Evolutionary conservation across 257 asterid species (phyloP).

Genomic region (Hygrophila difformis): DNA sequence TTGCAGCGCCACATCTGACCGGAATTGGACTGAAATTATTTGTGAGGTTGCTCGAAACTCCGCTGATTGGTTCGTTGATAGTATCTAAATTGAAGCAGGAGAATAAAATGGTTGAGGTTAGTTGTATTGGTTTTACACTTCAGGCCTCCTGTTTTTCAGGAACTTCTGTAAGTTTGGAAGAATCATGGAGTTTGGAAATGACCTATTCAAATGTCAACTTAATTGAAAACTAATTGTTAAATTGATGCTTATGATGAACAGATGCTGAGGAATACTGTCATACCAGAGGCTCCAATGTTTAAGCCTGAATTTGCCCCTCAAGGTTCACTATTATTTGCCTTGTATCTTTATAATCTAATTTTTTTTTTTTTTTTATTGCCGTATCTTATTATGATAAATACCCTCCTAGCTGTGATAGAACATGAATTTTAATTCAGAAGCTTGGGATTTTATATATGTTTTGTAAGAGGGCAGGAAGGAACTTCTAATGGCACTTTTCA

Average conservation of each 20-base stretch:
- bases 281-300: conserved; percentile 91
- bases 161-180: neutral
- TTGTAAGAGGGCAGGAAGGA: too few species aligned
- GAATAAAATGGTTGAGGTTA: conserved; percentile 62
- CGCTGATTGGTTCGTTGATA: conserved; percentile 54
- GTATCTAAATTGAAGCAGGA: conserved; percentile 44
- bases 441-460: too few species aligned
- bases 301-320: conserved; percentile 92
- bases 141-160: neutral
- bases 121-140: conserved; percentile 3
- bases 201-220: conserved; percentile 2
- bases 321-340: conserved; percentile 38
- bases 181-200: neutral
- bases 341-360: neutral
- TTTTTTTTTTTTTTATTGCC: neutral
- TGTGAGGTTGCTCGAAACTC: conserved; percentile 52
- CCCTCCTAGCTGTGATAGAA: neutral
- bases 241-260: conserved; percentile 26
- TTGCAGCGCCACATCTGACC: conserved; percentile 93
- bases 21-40: conserved; percentile 60
- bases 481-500: too few species aligned
- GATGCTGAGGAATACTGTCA: conserved; percentile 78
- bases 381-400: neutral
- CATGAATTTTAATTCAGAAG: conserved; percentile 7
- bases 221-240: neutral